Conservation (phyloP, 345 rosid species). For the Excoecaria agallocha region DNA sequence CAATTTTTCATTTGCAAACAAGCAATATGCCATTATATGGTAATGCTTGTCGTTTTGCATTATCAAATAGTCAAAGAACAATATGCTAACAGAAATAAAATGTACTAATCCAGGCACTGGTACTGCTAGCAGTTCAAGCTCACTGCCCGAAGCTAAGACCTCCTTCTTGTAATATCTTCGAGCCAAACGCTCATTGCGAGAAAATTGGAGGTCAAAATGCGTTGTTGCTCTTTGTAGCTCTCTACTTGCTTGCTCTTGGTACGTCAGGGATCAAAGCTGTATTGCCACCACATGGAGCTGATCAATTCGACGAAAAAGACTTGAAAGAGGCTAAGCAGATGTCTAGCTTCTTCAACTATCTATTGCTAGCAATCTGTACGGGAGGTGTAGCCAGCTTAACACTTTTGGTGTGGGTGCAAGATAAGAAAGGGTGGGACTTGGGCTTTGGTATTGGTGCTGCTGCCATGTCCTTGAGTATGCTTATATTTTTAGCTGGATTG, state of each 20-base stretch:
- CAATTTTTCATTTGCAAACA: no score
- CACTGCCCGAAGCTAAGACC: conserved; percentile 47
- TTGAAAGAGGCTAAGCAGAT: conserved; percentile 40
- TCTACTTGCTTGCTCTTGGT: conserved; percentile 54
- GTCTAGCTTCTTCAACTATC: conserved; percentile 57
- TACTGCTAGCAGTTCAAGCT: conserved; percentile 51
- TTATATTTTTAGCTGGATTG: conserved; percentile 36
- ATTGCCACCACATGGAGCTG: conserved; percentile 56
- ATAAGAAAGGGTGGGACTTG: conserved; percentile 58
- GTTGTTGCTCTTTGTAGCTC: conserved; percentile 37
- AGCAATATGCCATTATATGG: no score
- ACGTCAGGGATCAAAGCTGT: conserved; percentile 50
- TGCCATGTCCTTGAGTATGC: conserved; percentile 35
- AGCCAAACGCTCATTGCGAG: conserved; percentile 36
- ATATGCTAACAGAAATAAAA: background rate
- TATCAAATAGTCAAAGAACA: background rate
- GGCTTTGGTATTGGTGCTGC: conserved; percentile 38
- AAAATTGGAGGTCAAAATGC: conserved; percentile 35
- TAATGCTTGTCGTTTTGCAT: background rate
- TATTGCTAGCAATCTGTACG: conserved; percentile 34
- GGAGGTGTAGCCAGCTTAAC: conserved; percentile 50
- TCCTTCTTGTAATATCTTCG: conserved; percentile 39
- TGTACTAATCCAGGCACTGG: conserved; percentile 35
- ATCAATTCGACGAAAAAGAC: conserved; percentile 56
- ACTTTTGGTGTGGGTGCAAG: conserved; percentile 52